Conservation (phyloP, 768 basidiomycete species). For the Boletus subcaerulescens region DNA sequence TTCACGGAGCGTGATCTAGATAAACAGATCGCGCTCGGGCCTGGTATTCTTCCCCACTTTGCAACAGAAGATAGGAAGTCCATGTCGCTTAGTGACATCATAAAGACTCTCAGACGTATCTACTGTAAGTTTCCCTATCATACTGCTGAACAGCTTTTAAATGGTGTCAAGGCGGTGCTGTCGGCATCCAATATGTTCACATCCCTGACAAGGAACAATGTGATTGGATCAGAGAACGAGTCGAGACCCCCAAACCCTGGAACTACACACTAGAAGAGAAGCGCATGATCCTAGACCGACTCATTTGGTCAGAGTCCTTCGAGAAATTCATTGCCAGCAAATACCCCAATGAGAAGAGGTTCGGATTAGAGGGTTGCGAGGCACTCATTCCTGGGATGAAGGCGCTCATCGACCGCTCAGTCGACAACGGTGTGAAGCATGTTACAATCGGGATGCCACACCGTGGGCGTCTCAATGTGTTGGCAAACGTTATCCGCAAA, state of each 20-base stretch:
- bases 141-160: neutral
- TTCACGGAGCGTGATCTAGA: conserved; percentile 93
- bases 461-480: conserved; percentile 95
- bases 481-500: conserved; percentile 98
- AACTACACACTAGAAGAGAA: conserved; percentile 98
- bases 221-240: conserved; percentile 97
- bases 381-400: conserved; percentile 99
- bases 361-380: conserved; percentile 98
- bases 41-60: conserved; percentile 95
- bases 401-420: conserved; percentile 96
- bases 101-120: conserved; percentile 84
- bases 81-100: conserved; percentile 90
- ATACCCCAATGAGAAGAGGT: conserved; percentile 99
- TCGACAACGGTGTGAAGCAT: conserved; percentile 92
- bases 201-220: conserved; percentile 99
- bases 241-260: conserved; percentile 96
- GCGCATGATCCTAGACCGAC: conserved; percentile 96
- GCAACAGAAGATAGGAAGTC: conserved; percentile 80
- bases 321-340: conserved; percentile 99
- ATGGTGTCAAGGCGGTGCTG: conserved; percentile 61
- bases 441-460: conserved; percentile 99
- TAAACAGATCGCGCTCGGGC: conserved; percentile 91
- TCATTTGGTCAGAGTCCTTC: conserved; percentile 99
- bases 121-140: conserved; percentile 67
- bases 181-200: conserved; percentile 91